These are phyloP conservation scores for Dittrichia graveolens DNA, from an alignment of 129 eudicot species.

Conservation along the genomic window DNA sequence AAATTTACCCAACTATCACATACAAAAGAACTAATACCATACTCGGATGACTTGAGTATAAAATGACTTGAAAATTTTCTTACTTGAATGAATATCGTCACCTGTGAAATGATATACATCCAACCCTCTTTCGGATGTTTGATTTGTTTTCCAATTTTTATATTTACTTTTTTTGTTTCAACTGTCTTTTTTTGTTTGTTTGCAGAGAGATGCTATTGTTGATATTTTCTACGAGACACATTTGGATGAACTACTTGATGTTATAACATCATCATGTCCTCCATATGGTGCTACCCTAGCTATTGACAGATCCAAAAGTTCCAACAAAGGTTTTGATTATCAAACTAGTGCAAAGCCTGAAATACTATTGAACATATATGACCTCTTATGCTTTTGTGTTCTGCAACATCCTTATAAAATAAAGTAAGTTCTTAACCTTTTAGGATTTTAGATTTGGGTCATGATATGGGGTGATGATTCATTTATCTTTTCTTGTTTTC, in stretches of 20 bases:
- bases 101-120: constrained; percentile 4
- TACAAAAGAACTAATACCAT: too few species aligned
- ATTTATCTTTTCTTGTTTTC: constrained; percentile 31
- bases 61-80: too few species aligned
- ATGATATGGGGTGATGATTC: not conserved
- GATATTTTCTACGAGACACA: constrained; percentile 89
- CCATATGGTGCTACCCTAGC: constrained; percentile 31
- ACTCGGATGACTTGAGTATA: too few species aligned
- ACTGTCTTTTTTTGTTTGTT: not conserved
- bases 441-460: not conserved
- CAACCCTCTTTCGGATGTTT: constrained; percentile 25
- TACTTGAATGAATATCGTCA: too few species aligned
- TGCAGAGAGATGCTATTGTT: constrained; percentile 81
- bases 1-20: not conserved
- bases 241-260: constrained; percentile 78
- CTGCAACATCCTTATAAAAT: constrained; percentile 77
- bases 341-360: constrained; percentile 67
- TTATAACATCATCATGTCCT: constrained; percentile 69
- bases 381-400: constrained; percentile 88
- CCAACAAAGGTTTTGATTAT: constrained; percentile 36
- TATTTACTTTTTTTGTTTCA: too few species aligned
- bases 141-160: constrained; percentile 15
- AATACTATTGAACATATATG: constrained; percentile 74
- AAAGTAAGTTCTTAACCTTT: constrained; percentile 49
- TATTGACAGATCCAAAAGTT: constrained; percentile 35